phyloP scores from a whole-genome alignment of 2,329 filamentous ascomycete genomes.

The Xylaria digitata region DNA sequence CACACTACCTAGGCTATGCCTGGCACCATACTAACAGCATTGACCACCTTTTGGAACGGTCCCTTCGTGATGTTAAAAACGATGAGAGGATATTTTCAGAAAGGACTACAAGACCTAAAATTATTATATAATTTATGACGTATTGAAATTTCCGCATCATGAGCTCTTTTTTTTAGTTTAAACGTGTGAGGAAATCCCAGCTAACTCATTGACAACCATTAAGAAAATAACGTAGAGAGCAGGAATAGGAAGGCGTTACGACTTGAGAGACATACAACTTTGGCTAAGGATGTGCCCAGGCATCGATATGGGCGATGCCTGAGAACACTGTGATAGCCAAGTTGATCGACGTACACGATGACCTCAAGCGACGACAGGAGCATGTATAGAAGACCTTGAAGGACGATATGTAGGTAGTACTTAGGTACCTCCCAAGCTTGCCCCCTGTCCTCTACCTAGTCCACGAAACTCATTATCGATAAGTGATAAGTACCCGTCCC shows the following conservation, averaged over 20 bases:
- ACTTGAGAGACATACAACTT: not conserved
- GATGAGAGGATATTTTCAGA: not conserved
- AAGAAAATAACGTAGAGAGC: not conserved
- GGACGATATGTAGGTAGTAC: too few relatives aligned
- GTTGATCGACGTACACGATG: not conserved
- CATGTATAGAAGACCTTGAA: not conserved
- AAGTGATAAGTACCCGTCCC: constrained; percentile 10
- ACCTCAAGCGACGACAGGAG: not conserved
- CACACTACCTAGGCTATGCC: too few relatives aligned
- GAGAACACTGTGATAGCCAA: not conserved
- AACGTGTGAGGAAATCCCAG: not conserved
- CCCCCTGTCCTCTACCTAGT: not conserved
- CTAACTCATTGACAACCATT: not conserved
- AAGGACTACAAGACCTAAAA: not conserved
- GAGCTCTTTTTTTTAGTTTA: constrained; percentile 1
- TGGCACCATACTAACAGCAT: too few relatives aligned
- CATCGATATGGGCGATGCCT: not conserved
- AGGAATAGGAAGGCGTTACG: not conserved
- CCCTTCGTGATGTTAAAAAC: too few relatives aligned
- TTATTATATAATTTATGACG: not conserved
- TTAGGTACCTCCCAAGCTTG: not conserved
- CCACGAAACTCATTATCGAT: constrained; percentile 31
- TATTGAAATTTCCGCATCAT: not conserved
- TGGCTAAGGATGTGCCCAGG: not conserved
- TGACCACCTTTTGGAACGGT: too few relatives aligned